Evolutionary conservation across 352 stramenopile genomes (phyloP), one percentile per base, ranked within the genome.

Genomic region (Globisporangium cylindrosporum): DNA sequence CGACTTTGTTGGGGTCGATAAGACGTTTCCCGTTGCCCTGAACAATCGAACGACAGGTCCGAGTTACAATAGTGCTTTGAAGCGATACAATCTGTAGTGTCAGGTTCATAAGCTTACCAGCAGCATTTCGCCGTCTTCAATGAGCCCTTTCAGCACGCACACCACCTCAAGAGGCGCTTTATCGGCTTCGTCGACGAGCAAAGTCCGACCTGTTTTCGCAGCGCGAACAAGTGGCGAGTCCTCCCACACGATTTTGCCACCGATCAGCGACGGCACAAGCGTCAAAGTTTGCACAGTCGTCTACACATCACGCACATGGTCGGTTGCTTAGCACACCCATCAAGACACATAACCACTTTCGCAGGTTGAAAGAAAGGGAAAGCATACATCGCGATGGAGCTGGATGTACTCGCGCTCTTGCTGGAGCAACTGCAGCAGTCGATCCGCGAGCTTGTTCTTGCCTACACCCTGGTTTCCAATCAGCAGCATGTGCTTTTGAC

Each of bases 371-470:
- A 53, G 12, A 36, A 29, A 41, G 9, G 69, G 57, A 12, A 62
- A 38, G 79, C 84, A n/a, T 77, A 93, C 86, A 66, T 99, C 96
- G 64, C 97, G 84, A 73, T 99, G 97, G 1, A 99, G 89, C 70
- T 99, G 97, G 66, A 98, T 94, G 75, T 99, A 99, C 81, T 99
- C 96, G 64, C 96, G 83, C 67, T 99, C 96, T 65, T 92, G 93
- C 58, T 97, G 72, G 15, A 98, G 61, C 12, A 97, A 76, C 66
- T 96, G 81, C n/a, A 98, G 68, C 18, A 98, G 66, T 1, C 91
- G 75, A 75, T 99, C 96, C 20, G 92, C 91, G 34, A 99, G 80
- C 59, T 97, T 98, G 80, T 98, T 99, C 70, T 99, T 99, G 43
- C 96, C 96, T 3, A 98, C 93, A 5, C 84, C 84, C 82, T 99